Conservation (phyloP, 2,329 filamentous ascomycete species). For the Macrophomina pseudophaseolina region DNA sequence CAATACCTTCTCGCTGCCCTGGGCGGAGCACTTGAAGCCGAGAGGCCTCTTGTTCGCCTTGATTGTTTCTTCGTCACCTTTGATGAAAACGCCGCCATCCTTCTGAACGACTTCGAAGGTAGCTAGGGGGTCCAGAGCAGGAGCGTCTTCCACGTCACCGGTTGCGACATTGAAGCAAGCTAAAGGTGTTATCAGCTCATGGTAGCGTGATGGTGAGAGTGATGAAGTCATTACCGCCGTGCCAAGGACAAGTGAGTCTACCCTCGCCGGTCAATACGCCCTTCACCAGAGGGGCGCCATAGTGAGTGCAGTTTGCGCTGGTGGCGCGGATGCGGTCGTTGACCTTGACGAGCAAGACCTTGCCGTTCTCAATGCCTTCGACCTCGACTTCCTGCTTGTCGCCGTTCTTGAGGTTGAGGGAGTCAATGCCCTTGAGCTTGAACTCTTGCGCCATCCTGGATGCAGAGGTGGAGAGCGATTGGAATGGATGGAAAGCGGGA, state of each 20-base stretch:
- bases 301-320: constrained; percentile 85
- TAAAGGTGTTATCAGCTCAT: constrained; percentile 15
- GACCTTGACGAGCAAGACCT: constrained; percentile 83
- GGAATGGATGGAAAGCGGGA: background rate
- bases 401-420: constrained; percentile 75
- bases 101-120: constrained; percentile 82
- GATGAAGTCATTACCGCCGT: constrained; percentile 70
- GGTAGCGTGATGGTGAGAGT: background rate
- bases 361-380: constrained; percentile 83
- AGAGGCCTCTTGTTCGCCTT: constrained; percentile 76
- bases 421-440: constrained; percentile 75
- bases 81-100: constrained; percentile 82
- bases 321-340: constrained; percentile 78
- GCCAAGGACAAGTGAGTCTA: constrained; percentile 91
- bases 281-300: constrained; percentile 86
- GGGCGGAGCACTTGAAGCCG: constrained; percentile 71
- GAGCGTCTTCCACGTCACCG: constrained; percentile 94
- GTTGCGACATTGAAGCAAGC: constrained; percentile 91
- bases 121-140: constrained; percentile 83
- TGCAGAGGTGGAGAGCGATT: constrained; percentile 18
- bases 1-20: constrained; percentile 70
- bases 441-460: constrained; percentile 44
- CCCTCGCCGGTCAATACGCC: constrained; percentile 84
- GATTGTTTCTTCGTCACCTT: constrained; percentile 77
- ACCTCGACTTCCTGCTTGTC: constrained; percentile 90